Percentiles rank a stretch among this genome's conserved stretches.
Evolutionary conservation across 129 eudicot genomes (phyloP).

Genomic region (Chrysanthemum makinoi): DNA sequence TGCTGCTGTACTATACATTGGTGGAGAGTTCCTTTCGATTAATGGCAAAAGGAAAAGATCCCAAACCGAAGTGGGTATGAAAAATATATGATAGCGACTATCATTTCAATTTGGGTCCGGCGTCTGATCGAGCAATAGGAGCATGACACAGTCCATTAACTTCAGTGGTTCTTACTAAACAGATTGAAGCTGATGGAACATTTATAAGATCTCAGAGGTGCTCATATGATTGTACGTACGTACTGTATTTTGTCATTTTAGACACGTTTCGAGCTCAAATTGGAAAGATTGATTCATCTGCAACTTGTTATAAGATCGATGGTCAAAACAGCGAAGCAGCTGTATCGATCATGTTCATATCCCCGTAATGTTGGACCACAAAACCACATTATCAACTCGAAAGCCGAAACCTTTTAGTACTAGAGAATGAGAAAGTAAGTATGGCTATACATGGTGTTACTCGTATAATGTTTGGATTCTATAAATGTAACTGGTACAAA

Average conservation of each 20-base stretch:
- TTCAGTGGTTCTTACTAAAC: background rate
- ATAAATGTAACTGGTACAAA: conserved; percentile 3
- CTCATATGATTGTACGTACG: conserved; percentile 1
- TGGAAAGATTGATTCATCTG: conserved; percentile 11
- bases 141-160: background rate
- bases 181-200: conserved; percentile 19
- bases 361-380: background rate
- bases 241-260: conserved; percentile 10
- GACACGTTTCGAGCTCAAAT: conserved; percentile 29
- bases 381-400: conserved; percentile 10
- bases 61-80: background rate
- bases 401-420: background rate
- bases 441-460: conserved; percentile 16
- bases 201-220: conserved; percentile 8
- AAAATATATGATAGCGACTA: conserved; percentile 1
- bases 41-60: background rate
- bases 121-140: background rate
- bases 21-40: conserved; percentile 1
- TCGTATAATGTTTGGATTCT: conserved; percentile 11
- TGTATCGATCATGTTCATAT: conserved; percentile 1
- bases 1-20: background rate
- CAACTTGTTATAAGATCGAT: conserved; percentile 1
- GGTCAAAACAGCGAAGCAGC: background rate
- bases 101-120: background rate
- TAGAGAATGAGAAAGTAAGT: background rate